Evolutionary conservation across 495 filamentous ascomycete species (phyloP).

Genomic region (Venustampulla echinocandica): DNA sequence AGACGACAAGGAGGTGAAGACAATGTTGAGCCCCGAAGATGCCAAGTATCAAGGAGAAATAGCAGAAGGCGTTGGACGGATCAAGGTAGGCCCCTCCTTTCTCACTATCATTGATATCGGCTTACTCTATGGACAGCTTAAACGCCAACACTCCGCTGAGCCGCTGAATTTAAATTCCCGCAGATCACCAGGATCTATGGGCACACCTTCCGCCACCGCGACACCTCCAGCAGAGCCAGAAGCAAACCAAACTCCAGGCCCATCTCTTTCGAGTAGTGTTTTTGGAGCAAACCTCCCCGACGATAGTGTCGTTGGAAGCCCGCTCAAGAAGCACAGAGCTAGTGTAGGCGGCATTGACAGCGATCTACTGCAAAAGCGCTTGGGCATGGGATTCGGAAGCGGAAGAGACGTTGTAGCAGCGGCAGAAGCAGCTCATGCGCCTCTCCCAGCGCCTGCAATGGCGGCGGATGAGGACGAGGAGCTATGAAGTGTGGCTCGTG

Average conservation of each 20-base stretch:
- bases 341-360: conserved; percentile 58
- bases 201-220: conserved; percentile 30
- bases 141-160: conserved; percentile 87
- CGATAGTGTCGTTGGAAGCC: conserved; percentile 59
- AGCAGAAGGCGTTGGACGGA: conserved; percentile 82
- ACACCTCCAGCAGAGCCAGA: conserved; percentile 24
- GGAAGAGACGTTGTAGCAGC: conserved; percentile 25
- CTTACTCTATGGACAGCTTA: conserved; percentile 55
- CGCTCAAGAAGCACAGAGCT: conserved; percentile 73
- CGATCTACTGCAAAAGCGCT: conserved; percentile 28
- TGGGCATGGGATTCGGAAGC: conserved; percentile 12
- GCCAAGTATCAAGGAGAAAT: conserved; percentile 75
- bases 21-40: conserved; percentile 60
- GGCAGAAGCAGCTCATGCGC: conserved; percentile 27
- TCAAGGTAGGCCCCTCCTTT: conserved; percentile 57
- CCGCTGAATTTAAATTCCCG: conserved; percentile 43
- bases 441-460: conserved; percentile 19
- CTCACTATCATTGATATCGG: conserved; percentile 1
- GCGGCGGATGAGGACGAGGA: conserved; percentile 36
- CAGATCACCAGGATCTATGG: conserved; percentile 36
- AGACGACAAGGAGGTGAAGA: conserved; percentile 61
- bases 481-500: conserved; percentile 20
- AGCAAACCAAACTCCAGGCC: conserved; percentile 22
- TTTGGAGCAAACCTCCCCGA: conserved; percentile 22
- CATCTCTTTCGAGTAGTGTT: conserved; percentile 16